Conservation (phyloP, 2,329 filamentous ascomycete genomes). For the Bretziella fagacearum region DNA sequence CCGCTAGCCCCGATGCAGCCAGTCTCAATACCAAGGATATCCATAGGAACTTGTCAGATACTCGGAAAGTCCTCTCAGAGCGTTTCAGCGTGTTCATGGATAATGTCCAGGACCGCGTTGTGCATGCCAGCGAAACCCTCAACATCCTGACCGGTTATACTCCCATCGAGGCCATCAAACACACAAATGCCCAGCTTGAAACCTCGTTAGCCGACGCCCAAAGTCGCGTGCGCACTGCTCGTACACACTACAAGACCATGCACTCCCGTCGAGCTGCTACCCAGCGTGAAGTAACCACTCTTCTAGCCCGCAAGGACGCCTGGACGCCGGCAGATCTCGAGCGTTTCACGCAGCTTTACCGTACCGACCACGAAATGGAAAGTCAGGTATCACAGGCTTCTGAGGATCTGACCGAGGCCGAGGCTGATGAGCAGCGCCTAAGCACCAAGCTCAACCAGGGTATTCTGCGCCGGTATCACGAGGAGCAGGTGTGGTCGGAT, state of each 20-base stretch:
- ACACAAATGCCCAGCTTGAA: constrained; percentile 55
- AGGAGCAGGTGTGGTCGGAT: constrained; percentile 98
- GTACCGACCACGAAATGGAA: constrained; percentile 85
- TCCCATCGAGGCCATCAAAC: constrained; percentile 72
- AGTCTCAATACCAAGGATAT: constrained; percentile 21
- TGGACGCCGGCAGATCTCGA: constrained; percentile 82
- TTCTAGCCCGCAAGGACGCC: constrained; percentile 83
- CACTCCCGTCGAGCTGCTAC: constrained; percentile 71
- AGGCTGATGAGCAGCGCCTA: constrained; percentile 64
- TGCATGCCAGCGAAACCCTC: constrained; percentile 70
- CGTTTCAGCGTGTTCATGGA: constrained; percentile 65
- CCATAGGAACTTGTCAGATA: constrained; percentile 21
- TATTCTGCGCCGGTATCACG: constrained; percentile 85
- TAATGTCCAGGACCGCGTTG: constrained; percentile 66
- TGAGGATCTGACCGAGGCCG: constrained; percentile 54
- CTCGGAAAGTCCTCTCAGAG: constrained; percentile 19
- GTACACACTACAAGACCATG: constrained; percentile 63
- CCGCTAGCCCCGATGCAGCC: not conserved
- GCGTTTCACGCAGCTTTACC: constrained; percentile 82
- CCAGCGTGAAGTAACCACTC: constrained; percentile 86
- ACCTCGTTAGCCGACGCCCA: constrained; percentile 41
- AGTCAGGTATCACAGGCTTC: constrained; percentile 60
- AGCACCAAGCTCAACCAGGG: constrained; percentile 58
- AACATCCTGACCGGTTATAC: constrained; percentile 93
- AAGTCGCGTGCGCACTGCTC: constrained; percentile 49